Base-by-base conservation (phyloP, 768 basidiomycete species). In the Pholiota molesta region DNA sequence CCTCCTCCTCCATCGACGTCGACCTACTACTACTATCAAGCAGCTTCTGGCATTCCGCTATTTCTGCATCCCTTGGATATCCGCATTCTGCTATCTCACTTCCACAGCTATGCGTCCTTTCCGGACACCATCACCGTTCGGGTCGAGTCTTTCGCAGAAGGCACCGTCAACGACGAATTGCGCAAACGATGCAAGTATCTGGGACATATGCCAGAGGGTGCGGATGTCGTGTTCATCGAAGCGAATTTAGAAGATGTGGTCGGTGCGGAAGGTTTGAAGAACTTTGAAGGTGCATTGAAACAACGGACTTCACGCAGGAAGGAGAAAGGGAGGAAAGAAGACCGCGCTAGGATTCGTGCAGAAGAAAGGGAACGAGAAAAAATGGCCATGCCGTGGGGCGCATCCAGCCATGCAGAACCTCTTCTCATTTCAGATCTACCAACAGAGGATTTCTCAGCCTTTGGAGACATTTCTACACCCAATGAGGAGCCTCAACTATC, bases 31-130 rank as follows among this genome's bases (percentile, higher is more conserved):
- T 99, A 91, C 75, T 99, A 99, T 73, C 97, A 99, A 73, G 91
- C 95, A 17, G 87, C 94, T 0, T 92, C 93, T 1, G 97, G 97
- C 13, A 81, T 92, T 60, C 91, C 94, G 10, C 83, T 97, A 66
- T 99, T 92, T 80, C 86, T 99, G 11, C 95, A 97, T 69, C 97
- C 97, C 2, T 83, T 99, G 31, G 97, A 99, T 72, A 98, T 97
- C 75, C 91, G 89, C 75, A 94, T 97, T 63, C 82, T 99, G 26
- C 80, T 95, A 45, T 84, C 93, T 13, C 90, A 96, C 72, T 98
- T 88, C 75, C 82, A 82, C 69, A 82, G 81, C 64, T 98, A 98
- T 69, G 77, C 89, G 1, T 83, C 88, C 1, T 95, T 98, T 76
- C 97, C 97, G 0, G 87, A 93, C 69, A 81, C 81, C 16, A 91